Evolutionary conservation across 192 early-diverging fungal species (phyloP), one percentile per base, ranked within the genome.

Genomic region (Coemansia sp.): DNA sequence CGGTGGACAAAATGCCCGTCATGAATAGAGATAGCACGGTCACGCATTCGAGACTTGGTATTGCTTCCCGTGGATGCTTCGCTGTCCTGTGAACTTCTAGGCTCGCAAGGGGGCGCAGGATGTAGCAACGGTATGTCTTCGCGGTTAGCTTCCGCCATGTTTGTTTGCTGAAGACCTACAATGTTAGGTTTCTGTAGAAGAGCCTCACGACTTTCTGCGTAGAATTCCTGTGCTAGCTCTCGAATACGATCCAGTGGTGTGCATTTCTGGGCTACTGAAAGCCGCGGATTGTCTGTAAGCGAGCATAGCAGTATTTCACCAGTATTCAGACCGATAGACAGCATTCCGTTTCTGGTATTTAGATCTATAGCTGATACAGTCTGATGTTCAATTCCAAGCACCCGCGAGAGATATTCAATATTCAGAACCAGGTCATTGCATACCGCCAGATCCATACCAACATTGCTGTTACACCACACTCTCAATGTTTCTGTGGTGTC

Each of bases 221-320:
- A 74, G n/a, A 69, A 74, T 37, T 21, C 47, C 12, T 57, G 26
- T 5, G 71, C 71, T 43, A 53, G 58, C 32, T 61, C 59, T 37
- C 65, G 67, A 43, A 82, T 43, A 8, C 73, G 61, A 11, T 38
- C 40, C 6, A 62, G 38, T 9, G 58, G 61, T 6, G 68, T 67
- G 40, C 53, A 42, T 21, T 32, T 61, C 56, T 70, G 58, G 2
- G 71, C 70, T 42, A 73, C 26, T 6, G 64, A 43, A 3, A 68
- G 41, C 18, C 56, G 32, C 0, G 60, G 54, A 26, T 78, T 71
- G 6, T 64, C 59, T 10, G 76, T 70, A 47, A 82, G 63, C 44
- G 68, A 41, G 13, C 65, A 68, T 11, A 82, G 13, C n/a, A 77
- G 39, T 11, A 61, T 57, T 41, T 82, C 79, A 13, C 79, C 79